phyloP scores from a whole-genome alignment of 495 filamentous ascomycete genomes.

The Chaetomidium leptoderma region DNA sequence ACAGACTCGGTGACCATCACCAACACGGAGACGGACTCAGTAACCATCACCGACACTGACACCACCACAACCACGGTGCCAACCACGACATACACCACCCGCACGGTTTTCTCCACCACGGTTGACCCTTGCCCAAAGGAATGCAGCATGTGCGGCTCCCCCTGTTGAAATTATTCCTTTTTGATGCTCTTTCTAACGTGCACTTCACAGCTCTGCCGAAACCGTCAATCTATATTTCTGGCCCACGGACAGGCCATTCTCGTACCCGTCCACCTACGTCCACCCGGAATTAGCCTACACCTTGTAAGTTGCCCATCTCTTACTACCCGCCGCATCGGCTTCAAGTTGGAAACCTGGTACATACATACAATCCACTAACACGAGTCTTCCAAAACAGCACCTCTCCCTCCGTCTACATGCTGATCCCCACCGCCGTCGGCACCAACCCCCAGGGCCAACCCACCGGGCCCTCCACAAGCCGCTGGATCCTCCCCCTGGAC shows the following conservation, averaged over 20 bases:
- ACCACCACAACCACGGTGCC: background rate
- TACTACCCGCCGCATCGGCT: no score
- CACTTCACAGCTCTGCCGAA: background rate
- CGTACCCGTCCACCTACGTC: slow-evolving; percentile 1
- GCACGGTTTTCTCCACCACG: background rate
- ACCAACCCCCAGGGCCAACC: background rate
- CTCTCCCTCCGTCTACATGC: background rate
- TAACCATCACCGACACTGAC: background rate
- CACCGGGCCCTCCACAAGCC: background rate
- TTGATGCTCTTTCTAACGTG: background rate
- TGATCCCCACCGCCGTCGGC: background rate
- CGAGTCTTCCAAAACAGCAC: background rate
- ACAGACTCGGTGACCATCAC: background rate
- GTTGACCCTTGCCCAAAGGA: background rate
- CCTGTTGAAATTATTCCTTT: background rate
- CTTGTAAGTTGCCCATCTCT: background rate
- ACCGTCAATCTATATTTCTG: background rate
- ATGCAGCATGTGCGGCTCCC: slow-evolving; percentile 1
- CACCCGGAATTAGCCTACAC: background rate
- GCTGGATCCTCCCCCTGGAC: background rate
- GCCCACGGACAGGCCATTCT: background rate
- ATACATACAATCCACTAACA: background rate
- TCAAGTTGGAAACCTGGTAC: background rate
- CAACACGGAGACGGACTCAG: background rate
- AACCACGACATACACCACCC: background rate